Percentiles rank a stretch among this genome's conserved stretches.
phyloP scores from a whole-genome alignment of 2,329 filamentous ascomycete species.

The Aureobasidium sp. region DNA sequence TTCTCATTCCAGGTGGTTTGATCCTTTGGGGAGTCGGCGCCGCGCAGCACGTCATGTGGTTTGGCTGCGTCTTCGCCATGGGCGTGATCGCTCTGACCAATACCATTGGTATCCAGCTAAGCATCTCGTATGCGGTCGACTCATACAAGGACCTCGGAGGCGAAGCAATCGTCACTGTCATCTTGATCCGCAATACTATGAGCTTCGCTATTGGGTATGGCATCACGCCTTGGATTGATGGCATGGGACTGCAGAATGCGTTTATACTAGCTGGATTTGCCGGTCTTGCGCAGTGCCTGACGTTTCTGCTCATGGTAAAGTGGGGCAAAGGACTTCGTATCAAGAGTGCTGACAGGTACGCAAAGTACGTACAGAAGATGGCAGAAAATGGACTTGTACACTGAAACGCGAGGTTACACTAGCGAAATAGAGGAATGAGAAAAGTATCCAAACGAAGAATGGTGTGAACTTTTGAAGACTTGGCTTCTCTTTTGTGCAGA shows the following conservation, averaged over 20 bases:
- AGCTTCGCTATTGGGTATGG: slow-evolving; percentile 47
- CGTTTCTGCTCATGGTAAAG: slow-evolving; percentile 40
- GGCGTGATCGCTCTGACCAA: slow-evolving; percentile 40
- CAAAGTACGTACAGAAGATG: slow-evolving; percentile 33
- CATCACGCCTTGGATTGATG: slow-evolving; percentile 39
- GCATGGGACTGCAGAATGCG: slow-evolving; percentile 38
- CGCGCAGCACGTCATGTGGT: slow-evolving; percentile 29
- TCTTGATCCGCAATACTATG: slow-evolving; percentile 45
- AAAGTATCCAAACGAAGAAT: too few relatives aligned
- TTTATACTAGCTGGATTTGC: slow-evolving; percentile 39
- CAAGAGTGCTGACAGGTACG: slow-evolving; percentile 34
- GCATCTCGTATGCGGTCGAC: slow-evolving; percentile 44
- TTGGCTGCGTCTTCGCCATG: slow-evolving; percentile 41
- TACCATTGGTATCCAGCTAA: slow-evolving; percentile 38
- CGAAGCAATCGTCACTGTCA: slow-evolving; percentile 46
- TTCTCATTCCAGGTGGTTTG: slow-evolving; percentile 40
- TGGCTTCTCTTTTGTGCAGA: too few relatives aligned
- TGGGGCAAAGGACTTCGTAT: slow-evolving; percentile 42
- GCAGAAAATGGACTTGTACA: slow-evolving; percentile 23
- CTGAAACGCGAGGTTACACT: too few relatives aligned
- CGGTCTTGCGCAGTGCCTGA: slow-evolving; percentile 35
- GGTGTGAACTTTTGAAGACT: too few relatives aligned
- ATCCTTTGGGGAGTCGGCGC: slow-evolving; percentile 48
- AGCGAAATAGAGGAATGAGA: too few relatives aligned
- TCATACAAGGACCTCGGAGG: slow-evolving; percentile 43